Evolutionary conservation across 2,329 filamentous ascomycete genomes (phyloP), one percentile per base, ranked within the genome.

Genomic region (Cladophialophora chaetospira): DNA sequence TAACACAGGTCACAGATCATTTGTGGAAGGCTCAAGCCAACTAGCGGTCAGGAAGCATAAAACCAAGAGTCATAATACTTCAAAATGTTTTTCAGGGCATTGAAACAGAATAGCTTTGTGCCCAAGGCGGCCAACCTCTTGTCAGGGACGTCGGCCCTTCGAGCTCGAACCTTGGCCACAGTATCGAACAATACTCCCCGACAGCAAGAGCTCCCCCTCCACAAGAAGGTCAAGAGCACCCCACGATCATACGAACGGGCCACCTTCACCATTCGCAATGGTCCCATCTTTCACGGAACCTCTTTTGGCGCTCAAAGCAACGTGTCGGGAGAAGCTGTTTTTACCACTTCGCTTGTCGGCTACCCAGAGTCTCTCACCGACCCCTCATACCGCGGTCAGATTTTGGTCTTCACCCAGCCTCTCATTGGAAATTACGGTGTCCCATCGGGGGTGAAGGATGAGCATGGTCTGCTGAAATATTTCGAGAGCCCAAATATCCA

Each of bases 361-460:
- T 99, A 99, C 75, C 94, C 94, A 66, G 94, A 99, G 80, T 97
- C 84, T 43, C 78, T 87, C 78, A 86, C 84, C 69, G 84, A 87
- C 65, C 84, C 84, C 10, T 87, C 84, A 55, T 87, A 87, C 73
- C 83, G 84, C 65, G 84, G 77, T 52, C 94, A 99, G 80, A 97
- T 99, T 66, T 82, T 99, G 67, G 93, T 97, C 75, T 97, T 97
- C 81, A 99, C 94, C 65, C 92, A 97, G 74, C 94, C 94, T 31
- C 79, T 99, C 66, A 97, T 99, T 70, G 94, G 94, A 71, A 99
- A 99, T 83, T 99, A 99, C 73, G 94, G 94, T 68, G 93, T 99
- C 15, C 94, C 94, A 13, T 95, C 91, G 28, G 85, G 82, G 63
- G 83, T 86, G 69, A 88, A 91, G 64, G 94, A 99, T 74, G 79